Conservation (phyloP, 257 asterid genomes). For the Solanum phureja region DNA sequence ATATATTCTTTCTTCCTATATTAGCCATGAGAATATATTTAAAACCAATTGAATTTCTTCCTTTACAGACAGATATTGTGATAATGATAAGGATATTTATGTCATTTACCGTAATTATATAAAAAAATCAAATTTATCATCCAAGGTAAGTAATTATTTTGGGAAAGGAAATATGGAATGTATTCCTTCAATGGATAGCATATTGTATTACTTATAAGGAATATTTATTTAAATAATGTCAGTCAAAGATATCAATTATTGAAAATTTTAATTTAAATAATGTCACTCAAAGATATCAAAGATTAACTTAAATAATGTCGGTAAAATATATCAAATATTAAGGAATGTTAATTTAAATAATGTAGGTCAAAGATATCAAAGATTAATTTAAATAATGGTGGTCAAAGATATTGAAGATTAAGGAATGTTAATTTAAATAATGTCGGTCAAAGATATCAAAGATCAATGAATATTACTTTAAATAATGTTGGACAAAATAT, state of each 20-base stretch:
- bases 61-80: background rate
- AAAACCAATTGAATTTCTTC: background rate
- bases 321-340: background rate
- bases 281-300: no score
- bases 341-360: background rate
- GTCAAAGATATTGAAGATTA: background rate
- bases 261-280: background rate
- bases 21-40: background rate
- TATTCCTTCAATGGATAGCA: background rate
- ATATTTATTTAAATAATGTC: no score
- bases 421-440: background rate
- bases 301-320: no score
- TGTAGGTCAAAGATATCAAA: background rate
- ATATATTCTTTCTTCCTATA: background rate
- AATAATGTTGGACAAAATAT: no score
- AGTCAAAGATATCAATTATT: no score
- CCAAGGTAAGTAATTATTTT: background rate
- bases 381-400: background rate
- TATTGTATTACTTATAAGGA: background rate
- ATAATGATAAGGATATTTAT: background rate
- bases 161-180: background rate
- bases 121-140: no score
- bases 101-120: background rate
- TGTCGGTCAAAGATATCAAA: background rate
- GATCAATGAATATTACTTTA: background rate